Conservation (phyloP, 495 filamentous ascomycete species). For the Terfezia claveryi region DNA sequence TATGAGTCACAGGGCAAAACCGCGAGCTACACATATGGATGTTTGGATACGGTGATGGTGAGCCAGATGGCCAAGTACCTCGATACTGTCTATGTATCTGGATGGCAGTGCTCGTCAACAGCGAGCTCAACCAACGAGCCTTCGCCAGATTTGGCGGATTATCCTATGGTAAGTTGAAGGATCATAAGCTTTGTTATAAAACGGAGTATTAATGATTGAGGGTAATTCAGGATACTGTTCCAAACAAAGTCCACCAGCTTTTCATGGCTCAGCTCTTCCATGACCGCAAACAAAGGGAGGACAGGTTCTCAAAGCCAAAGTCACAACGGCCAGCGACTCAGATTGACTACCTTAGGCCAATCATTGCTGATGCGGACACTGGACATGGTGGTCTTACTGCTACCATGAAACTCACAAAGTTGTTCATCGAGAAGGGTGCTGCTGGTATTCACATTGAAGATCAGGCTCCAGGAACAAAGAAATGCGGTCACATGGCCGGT, state of each 20-base stretch:
- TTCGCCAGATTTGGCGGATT: slow-evolving; percentile 92
- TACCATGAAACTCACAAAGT: slow-evolving; percentile 96
- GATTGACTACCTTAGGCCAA: slow-evolving; percentile 82
- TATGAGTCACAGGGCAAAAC: slow-evolving; percentile 39
- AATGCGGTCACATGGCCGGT: slow-evolving; percentile 98
- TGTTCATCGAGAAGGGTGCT: slow-evolving; percentile 77
- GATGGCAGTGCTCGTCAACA: slow-evolving; percentile 95
- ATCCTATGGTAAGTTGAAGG: slow-evolving; percentile 55
- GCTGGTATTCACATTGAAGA: slow-evolving; percentile 98
- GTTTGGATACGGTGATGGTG: slow-evolving; percentile 90
- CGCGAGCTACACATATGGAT: slow-evolving; percentile 87
- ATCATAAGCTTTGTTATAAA: background rate
- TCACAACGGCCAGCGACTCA: slow-evolving; percentile 44
- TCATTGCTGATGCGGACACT: slow-evolving; percentile 93
- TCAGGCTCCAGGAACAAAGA: slow-evolving; percentile 95
- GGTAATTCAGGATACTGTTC: slow-evolving; percentile 60
- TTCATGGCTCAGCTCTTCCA: slow-evolving; percentile 98
- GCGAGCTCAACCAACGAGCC: slow-evolving; percentile 87
- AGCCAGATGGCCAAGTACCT: slow-evolving; percentile 99
- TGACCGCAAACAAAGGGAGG: slow-evolving; percentile 94
- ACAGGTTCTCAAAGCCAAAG: slow-evolving; percentile 61
- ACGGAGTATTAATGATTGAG: background rate
- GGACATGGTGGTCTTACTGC: slow-evolving; percentile 93
- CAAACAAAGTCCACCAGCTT: slow-evolving; percentile 91
- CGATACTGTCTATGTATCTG: slow-evolving; percentile 95